Conservation (phyloP, 1,284 basidiomycete genomes). For the Vanrija pseudolonga region DNA sequence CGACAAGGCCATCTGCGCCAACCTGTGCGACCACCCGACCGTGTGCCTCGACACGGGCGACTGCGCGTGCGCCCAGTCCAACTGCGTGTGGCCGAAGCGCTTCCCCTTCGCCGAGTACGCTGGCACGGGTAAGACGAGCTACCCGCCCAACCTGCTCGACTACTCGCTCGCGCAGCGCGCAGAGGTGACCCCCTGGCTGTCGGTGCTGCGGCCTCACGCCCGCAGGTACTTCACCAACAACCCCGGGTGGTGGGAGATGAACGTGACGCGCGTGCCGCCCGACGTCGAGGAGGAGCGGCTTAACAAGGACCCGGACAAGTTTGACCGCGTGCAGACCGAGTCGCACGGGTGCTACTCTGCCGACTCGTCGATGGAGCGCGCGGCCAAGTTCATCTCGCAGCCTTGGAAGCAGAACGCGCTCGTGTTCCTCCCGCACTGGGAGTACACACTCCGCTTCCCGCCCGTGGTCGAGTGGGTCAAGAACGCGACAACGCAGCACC, state of each 20-base stretch:
- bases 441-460: conserved; percentile 12
- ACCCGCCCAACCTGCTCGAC: conserved; percentile 15
- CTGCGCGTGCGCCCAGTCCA: conserved; percentile 29
- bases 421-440: conserved; percentile 44
- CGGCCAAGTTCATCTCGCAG: conserved; percentile 18
- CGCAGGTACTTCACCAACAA: conserved; percentile 21
- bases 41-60: conserved; percentile 36
- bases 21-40: conserved; percentile 36
- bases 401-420: conserved; percentile 30
- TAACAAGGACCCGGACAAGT: conserved; percentile 14
- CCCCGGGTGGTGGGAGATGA: conserved; percentile 18
- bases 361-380: conserved; percentile 28
- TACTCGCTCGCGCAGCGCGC: conserved; percentile 26
- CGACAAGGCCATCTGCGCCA: conserved; percentile 21
- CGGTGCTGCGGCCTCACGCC: conserved; percentile 31
- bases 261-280: conserved; percentile 24
- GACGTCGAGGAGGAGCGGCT: conserved; percentile 14
- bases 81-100: conserved; percentile 19
- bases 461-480: conserved; percentile 16
- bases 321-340: conserved; percentile 17
- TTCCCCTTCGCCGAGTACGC: conserved; percentile 25
- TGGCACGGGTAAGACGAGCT: no score
- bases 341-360: conserved; percentile 31
- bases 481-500: conserved; percentile 22
- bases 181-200: conserved; percentile 26